These are phyloP conservation scores for Termitomyces eurrhizus DNA, from an alignment of 768 basidiomycete genomes.

Conservation along the genomic window DNA sequence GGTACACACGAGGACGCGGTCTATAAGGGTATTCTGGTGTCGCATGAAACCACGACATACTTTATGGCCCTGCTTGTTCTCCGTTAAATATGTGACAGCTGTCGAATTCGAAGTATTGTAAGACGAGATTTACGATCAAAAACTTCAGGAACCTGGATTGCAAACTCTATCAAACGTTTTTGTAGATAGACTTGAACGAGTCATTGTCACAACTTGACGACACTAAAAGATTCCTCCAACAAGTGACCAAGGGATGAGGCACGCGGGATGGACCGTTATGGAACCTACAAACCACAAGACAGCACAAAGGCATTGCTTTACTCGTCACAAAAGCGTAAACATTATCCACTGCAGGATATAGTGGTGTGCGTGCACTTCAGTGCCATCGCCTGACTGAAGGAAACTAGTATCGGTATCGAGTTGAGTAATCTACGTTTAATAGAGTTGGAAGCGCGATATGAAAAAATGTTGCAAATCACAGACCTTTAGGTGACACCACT, in stretches of 20 bases:
- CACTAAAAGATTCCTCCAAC: not conserved
- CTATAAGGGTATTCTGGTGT: not conserved
- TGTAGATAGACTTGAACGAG: not conserved
- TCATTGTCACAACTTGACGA: not conserved
- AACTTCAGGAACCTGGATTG: not conserved
- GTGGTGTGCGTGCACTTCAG: not conserved
- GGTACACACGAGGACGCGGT: not conserved
- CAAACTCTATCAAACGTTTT: not conserved
- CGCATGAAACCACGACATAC: not conserved
- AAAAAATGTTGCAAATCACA: not conserved
- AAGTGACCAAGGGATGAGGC: not conserved
- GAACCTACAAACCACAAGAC: not conserved
- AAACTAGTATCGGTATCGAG: slow-evolving; percentile 3
- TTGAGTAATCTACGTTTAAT: not conserved
- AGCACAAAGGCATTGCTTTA: not conserved
- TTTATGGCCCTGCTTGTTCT: not conserved
- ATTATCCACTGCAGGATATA: not conserved
- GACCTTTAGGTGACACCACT: slow-evolving; percentile 94
- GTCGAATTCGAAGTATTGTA: not conserved
- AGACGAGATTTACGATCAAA: not conserved
- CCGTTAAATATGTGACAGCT: not conserved
- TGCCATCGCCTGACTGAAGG: not conserved
- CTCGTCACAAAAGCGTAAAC: not conserved
- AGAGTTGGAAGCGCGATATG: not conserved
- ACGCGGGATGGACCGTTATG: not conserved